Conservation (phyloP, 495 filamentous ascomycete genomes). For the Neurospora sp. region DNA sequence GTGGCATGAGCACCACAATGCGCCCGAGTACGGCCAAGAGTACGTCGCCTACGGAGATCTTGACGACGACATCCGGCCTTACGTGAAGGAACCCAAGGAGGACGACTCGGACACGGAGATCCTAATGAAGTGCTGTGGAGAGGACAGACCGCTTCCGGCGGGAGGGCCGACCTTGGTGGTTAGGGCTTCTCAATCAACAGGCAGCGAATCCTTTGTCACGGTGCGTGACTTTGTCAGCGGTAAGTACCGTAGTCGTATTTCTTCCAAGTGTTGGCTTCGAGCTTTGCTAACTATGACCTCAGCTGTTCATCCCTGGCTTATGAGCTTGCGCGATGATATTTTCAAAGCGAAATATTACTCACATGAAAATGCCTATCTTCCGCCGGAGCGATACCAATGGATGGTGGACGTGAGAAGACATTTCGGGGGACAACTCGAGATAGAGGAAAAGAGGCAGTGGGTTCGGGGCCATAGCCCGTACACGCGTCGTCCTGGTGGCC, state of each 20-base stretch:
- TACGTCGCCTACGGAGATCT: conserved; percentile 11
- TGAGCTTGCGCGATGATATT: conserved; percentile 4
- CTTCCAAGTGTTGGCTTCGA: not conserved
- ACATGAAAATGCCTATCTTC: not conserved
- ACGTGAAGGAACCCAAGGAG: not conserved
- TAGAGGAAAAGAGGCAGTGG: conserved; percentile 1
- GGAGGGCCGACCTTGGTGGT: not conserved
- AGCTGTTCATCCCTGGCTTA: conserved; percentile 11
- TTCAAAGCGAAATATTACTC: not conserved
- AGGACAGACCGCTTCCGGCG: not conserved
- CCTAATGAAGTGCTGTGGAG: conserved; percentile 5
- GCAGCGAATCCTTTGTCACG: conserved; percentile 2
- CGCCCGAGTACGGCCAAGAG: not conserved
- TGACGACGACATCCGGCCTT: conserved; percentile 7
- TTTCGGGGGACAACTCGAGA: not conserved
- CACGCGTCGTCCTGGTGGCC: no score
- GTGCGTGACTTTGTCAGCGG: conserved; percentile 4
- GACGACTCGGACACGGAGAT: conserved; percentile 8
- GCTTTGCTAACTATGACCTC: not conserved
- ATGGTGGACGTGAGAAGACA: not conserved
- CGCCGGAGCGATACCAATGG: not conserved
- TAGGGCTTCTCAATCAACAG: not conserved
- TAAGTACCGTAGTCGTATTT: not conserved
- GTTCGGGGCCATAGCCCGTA: not conserved
- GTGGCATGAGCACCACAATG: not conserved